Conservation (phyloP, 2,329 filamentous ascomycete genomes). For the Phyllosticta citriasiana region DNA sequence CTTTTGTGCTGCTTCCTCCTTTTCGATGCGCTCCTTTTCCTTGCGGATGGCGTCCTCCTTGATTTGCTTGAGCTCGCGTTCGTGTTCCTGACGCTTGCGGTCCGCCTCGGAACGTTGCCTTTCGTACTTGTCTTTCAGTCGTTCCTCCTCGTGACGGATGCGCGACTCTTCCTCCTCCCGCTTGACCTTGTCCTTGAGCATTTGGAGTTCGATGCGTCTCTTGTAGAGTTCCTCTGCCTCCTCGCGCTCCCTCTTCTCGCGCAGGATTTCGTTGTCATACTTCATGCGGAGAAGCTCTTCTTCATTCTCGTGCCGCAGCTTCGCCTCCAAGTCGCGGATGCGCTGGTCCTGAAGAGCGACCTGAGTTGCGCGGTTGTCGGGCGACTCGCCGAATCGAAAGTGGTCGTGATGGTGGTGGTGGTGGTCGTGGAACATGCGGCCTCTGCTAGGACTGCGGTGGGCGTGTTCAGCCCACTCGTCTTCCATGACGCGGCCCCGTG, state of each 20-base stretch:
- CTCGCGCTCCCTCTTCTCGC: conserved; percentile 13
- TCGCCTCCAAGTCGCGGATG: conserved; percentile 9
- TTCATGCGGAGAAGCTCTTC: conserved; percentile 16
- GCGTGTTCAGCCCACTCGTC: conserved; percentile 27
- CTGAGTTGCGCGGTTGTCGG: conserved; percentile 15
- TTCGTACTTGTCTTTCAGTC: conserved; percentile 20
- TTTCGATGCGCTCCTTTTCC: conserved; percentile 13
- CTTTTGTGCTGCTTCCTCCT: conserved; percentile 14
- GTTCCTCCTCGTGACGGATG: conserved; percentile 25
- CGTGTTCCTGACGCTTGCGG: conserved; percentile 14
- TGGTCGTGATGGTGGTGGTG: conserved; percentile 15
- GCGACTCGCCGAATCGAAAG: conserved; percentile 6
- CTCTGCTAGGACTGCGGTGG: conserved; percentile 25
- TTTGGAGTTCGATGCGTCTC: conserved; percentile 10
- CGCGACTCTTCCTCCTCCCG: conserved; percentile 25
- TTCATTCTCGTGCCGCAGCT: conserved; percentile 20
- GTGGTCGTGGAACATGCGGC: conserved; percentile 20
- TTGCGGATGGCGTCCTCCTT: conserved; percentile 24
- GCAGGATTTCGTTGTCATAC: conserved; percentile 10
- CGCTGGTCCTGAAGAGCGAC: conserved; percentile 2
- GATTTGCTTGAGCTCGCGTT: conserved; percentile 20
- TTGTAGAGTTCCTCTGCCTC: conserved; percentile 19
- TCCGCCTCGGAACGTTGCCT: conserved; percentile 20
- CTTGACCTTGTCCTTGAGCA: conserved; percentile 9
- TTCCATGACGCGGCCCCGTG: conserved; percentile 18